These are phyloP conservation scores for Candida boleticola DNA, from an alignment of 805 yeast genomes.

Conservation along the genomic window DNA sequence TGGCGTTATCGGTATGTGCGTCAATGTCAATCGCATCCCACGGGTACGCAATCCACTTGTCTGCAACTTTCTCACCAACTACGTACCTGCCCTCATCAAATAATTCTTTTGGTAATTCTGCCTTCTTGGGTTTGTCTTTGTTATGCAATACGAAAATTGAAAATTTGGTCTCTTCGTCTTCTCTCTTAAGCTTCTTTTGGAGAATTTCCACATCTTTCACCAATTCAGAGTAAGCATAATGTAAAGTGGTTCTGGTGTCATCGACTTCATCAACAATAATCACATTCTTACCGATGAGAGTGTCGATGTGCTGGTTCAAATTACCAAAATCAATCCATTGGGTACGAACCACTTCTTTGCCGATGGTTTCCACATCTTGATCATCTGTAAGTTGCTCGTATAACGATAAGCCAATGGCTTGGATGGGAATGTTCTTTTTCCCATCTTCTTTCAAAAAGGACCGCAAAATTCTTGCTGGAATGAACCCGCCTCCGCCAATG, in stretches of 20 bases:
- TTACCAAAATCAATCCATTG: conserved; percentile 89
- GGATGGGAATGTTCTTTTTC: conserved; percentile 65
- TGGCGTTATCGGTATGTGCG: conserved; percentile 64
- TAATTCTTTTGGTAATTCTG: conserved; percentile 62
- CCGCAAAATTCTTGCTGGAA: conserved; percentile 66
- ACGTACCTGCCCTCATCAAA: conserved; percentile 64
- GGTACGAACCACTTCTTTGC: conserved; percentile 80
- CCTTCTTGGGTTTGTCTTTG: conserved; percentile 78
- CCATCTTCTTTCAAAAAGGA: conserved; percentile 59
- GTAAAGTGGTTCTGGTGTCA: conserved; percentile 87
- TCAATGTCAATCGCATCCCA: conserved; percentile 88
- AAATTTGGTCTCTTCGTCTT: conserved; percentile 60
- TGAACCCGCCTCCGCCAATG: conserved; percentile 74
- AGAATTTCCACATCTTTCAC: conserved; percentile 60
- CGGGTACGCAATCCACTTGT: conserved; percentile 85
- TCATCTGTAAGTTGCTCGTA: conserved; percentile 55
- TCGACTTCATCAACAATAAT: conserved; percentile 89
- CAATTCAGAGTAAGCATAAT: conserved; percentile 77
- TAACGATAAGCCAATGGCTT: conserved; percentile 65
- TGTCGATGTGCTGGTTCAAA: conserved; percentile 64
- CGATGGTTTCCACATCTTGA: conserved; percentile 50
- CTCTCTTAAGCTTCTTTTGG: conserved; percentile 58
- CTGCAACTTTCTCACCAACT: conserved; percentile 73
- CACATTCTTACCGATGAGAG: conserved; percentile 76
- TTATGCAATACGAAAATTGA: conserved; percentile 82